phyloP scores from a whole-genome alignment of 257 asterid species.

The Thymus mandschuricus region DNA sequence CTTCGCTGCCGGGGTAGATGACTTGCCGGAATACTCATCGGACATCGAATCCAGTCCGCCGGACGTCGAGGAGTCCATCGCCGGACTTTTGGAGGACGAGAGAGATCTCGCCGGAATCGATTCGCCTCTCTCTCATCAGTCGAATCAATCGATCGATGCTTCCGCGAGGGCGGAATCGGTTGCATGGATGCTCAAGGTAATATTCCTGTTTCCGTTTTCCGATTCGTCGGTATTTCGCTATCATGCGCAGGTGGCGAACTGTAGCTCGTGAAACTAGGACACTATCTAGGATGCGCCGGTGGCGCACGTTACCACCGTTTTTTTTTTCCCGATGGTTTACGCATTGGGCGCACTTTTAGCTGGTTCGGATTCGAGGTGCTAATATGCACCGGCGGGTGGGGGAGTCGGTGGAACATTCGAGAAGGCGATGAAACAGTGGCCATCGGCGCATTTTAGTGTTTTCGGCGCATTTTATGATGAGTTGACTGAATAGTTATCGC shows the following conservation, averaged over 20 bases:
- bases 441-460: constrained; percentile 28
- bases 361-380: constrained; percentile 18
- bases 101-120: constrained; percentile 47
- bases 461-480: constrained; percentile 37
- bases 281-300: constrained; percentile 20
- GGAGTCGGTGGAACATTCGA: constrained; percentile 18
- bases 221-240: constrained; percentile 22
- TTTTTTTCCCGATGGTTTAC: neutral
- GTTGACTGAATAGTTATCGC: constrained; percentile 23
- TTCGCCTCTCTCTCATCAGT: constrained; percentile 47
- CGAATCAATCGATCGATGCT: constrained; percentile 58
- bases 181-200: constrained; percentile 96
- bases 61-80: constrained; percentile 71
- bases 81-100: constrained; percentile 79
- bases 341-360: constrained; percentile 30
- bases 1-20: constrained; percentile 56
- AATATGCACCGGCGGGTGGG: constrained; percentile 25
- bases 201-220: constrained; percentile 25
- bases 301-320: constrained; percentile 15
- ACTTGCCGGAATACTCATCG: constrained; percentile 74
- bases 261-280: constrained; percentile 25
- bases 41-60: constrained; percentile 55
- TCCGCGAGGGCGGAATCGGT: constrained; percentile 68
- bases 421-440: constrained; percentile 44
- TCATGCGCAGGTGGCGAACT: constrained; percentile 32